Base-by-base conservation (phyloP, 2,329 filamentous ascomycete species). In the Nothophaeocryptopus gaeumannii region DNA sequence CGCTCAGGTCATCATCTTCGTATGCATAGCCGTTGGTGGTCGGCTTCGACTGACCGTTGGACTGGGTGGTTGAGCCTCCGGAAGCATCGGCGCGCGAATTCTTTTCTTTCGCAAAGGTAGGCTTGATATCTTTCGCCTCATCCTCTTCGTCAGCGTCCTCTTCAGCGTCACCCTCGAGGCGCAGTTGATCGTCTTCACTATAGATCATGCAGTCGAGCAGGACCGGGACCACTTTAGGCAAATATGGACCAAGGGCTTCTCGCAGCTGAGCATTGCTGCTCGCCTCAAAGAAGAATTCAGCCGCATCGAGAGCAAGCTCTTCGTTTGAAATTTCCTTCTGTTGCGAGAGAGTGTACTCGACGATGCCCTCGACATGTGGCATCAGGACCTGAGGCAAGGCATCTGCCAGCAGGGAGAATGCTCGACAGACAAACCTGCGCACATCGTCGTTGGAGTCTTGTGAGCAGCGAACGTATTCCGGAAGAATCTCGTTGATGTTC, bases 181-280 rank as follows among this genome's bases (percentile, higher is more conserved):
- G 78, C 31, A 88, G 79, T 60, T 96, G 93, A 58, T 97, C 93
- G 60, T 99, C 93, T 56, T 93, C 89, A 63, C 87, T 88, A 69
- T 97, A 99, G 1, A 97, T 84, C 92, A 99, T 99, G 67, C 89
- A 95, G 58, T 93, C 84, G 7, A 99, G 79, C 44, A 99, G 75
- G 1, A 96, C 87, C 0, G 93, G 93, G 29, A 99, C 86, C 56
- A 97, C 92, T 68, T 88, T 88, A 58, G 80, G 72, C 48, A 97
- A 81, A 65, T 88, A 88, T 0, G 90, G 90, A 8, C 80, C 83
- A 39, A 99, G 76, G 0, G 83, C 80, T 58, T 83, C 79, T 74
- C 89, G 89, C 45, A 97, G 74, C 51, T 86, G 81, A 36, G 88
- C 81, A 66, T 96, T 89, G 67, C 96, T 93, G 53, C 90, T 91